Base-by-base conservation (phyloP, 2,329 filamentous ascomycete genomes). In the Thielaviopsis musarum region DNA sequence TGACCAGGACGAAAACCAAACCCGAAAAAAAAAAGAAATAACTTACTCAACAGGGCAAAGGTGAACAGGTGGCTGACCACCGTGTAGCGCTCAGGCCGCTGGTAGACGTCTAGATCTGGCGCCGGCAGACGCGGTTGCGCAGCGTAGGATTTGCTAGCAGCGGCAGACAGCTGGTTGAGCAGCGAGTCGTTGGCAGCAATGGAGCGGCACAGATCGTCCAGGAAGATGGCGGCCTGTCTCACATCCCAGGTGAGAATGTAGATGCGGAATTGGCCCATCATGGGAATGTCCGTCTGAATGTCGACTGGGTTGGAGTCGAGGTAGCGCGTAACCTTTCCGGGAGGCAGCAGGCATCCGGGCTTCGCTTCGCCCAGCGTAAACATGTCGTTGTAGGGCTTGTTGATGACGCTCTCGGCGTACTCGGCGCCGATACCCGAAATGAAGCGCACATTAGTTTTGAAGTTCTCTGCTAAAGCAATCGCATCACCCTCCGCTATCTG, bases 221-320 rank as follows among this genome's bases (percentile, higher is more conserved):
- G 72, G 69, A 87, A 87, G 0, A 72, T 71, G 58, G 72, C 72
- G 3, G 77, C 75, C 34, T 75, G 69, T 59, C 76, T 73, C 1
- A 88, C 74, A 65, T 87, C 76, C 66, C 79, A 81, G 62, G 82
- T 78, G 62, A 91, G 78, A 62, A 90, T 77, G 68, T 87, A 89
- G 53, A 89, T 78, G 55, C 84, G 79, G 73, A 90, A 91, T 66
- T 91, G 87, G 26, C 86, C 83, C 5, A 90, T 73, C 70, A 88
- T 79, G 1, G 87, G 87, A 52, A 90, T 87, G 66, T 90, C 87
- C 5, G 88, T 79, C 67, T 91, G 85, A 28, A 90, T 73, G 65
- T 90, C 83, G 51, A 91, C 81, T 0, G 86, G 86, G 65, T 90
- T 91, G 3, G 85, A 83, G 69, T 91, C 87, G 57, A 89, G 79